phyloP scores from a whole-genome alignment of 2,329 filamentous ascomycete genomes.

The Xylariales sp. region DNA sequence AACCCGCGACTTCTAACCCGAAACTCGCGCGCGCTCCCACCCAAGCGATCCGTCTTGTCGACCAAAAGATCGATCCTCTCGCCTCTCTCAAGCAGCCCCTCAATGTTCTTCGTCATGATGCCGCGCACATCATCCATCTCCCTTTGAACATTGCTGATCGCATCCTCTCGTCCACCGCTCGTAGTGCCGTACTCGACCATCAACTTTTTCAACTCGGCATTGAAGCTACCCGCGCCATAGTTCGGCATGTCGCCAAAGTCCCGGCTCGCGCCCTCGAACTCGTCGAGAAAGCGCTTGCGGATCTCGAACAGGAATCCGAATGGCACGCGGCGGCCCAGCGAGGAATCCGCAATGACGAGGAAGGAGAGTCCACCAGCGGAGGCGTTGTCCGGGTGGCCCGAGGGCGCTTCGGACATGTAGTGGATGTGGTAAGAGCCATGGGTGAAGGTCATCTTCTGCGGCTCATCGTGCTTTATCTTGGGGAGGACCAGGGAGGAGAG shows the following conservation, averaged over 20 bases:
- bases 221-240: constrained; percentile 88
- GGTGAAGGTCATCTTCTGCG: constrained; percentile 91
- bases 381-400: constrained; percentile 51
- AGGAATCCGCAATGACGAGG: constrained; percentile 78
- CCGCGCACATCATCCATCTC: constrained; percentile 91
- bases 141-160: constrained; percentile 73
- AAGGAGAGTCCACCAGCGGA: constrained; percentile 83
- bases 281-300: constrained; percentile 76
- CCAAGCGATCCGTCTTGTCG: constrained; percentile 91
- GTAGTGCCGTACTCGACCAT: constrained; percentile 84
- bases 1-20: constrained; percentile 79
- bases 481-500: constrained; percentile 92
- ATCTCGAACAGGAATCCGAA: constrained; percentile 91
- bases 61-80: constrained; percentile 92
- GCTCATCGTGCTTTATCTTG: constrained; percentile 75
- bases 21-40: constrained; percentile 85
- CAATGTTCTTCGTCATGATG: constrained; percentile 95
- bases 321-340: constrained; percentile 79
- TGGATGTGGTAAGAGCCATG: constrained; percentile 91
- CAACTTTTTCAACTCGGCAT: constrained; percentile 67
- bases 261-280: constrained; percentile 59
- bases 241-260: constrained; percentile 76
- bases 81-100: constrained; percentile 80
- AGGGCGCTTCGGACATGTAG: constrained; percentile 83
- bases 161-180: constrained; percentile 69